Evolutionary conservation across 768 basidiomycete species (phyloP).

Genomic region (Russula virescens): DNA sequence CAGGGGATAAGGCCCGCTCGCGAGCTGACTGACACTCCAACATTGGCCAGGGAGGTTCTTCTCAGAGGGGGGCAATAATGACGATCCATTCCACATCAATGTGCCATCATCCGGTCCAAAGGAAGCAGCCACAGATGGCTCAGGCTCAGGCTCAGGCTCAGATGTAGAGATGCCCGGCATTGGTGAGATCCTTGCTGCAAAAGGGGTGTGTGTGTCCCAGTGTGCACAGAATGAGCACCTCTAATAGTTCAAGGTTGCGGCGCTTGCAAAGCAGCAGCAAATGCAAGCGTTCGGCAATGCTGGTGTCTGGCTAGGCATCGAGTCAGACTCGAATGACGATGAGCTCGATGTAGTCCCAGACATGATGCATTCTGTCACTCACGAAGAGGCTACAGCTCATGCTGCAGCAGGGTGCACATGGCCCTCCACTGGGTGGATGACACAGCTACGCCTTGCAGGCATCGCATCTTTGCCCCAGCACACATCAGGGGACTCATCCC

Average conservation of each 20-base stretch:
- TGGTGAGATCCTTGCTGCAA: slow-evolving; percentile 26
- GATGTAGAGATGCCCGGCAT: slow-evolving; percentile 35
- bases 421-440: slow-evolving; percentile 28
- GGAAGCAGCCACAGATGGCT: not conserved
- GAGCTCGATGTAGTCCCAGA: slow-evolving; percentile 48
- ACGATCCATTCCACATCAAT: slow-evolving; percentile 15
- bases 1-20: no score
- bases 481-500: no score
- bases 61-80: not conserved
- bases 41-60: no score
- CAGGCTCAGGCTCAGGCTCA: slow-evolving; percentile 24
- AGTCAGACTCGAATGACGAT: slow-evolving; percentile 48
- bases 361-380: slow-evolving; percentile 39
- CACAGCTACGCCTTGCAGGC: slow-evolving; percentile 25
- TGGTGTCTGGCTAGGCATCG: not conserved
- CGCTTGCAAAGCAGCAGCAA: slow-evolving; percentile 28
- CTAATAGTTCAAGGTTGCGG: slow-evolving; percentile 35
- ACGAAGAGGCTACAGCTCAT: slow-evolving; percentile 41
- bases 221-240: slow-evolving; percentile 31
- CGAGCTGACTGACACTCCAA: no score
- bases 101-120: not conserved
- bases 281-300: not conserved
- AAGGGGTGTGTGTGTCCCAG: slow-evolving; percentile 15
- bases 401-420: slow-evolving; percentile 25
- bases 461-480: slow-evolving; percentile 9